These are phyloP conservation scores for Solanum sitiens DNA, from an alignment of 257 asterid genomes.

Conservation along the genomic window DNA sequence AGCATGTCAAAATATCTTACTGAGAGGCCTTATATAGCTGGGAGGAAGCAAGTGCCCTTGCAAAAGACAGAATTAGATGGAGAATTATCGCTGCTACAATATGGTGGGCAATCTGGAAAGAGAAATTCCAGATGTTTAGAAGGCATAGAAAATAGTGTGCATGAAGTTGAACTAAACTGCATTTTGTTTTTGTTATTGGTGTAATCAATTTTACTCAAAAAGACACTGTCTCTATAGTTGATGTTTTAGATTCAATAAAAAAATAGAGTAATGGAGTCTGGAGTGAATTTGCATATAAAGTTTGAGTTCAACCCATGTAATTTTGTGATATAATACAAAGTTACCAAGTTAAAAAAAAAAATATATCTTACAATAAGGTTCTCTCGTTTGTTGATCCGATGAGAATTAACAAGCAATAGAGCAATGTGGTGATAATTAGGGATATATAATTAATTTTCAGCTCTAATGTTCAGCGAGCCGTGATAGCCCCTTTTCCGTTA, in stretches of 20 bases:
- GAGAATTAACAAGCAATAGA: background rate
- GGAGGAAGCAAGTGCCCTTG: background rate
- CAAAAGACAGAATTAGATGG: background rate
- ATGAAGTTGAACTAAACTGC: no score
- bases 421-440: background rate
- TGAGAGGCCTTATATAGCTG: background rate
- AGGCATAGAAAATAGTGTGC: no score
- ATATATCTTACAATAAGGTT: background rate
- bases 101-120: no score
- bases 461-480: background rate
- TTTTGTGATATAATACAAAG: background rate
- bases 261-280: background rate
- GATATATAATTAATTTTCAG: background rate
- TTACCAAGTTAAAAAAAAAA: background rate
- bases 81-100: no score
- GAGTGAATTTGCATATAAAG: background rate
- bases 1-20: background rate
- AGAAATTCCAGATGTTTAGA: no score
- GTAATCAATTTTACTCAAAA: no score
- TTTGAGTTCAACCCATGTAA: background rate
- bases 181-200: no score
- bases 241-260: background rate
- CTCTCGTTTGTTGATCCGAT: background rate
- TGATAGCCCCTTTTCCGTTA: background rate
- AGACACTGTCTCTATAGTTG: no score